Conservation (phyloP, 768 basidiomycete genomes). For the Psilocybe azurescens region DNA sequence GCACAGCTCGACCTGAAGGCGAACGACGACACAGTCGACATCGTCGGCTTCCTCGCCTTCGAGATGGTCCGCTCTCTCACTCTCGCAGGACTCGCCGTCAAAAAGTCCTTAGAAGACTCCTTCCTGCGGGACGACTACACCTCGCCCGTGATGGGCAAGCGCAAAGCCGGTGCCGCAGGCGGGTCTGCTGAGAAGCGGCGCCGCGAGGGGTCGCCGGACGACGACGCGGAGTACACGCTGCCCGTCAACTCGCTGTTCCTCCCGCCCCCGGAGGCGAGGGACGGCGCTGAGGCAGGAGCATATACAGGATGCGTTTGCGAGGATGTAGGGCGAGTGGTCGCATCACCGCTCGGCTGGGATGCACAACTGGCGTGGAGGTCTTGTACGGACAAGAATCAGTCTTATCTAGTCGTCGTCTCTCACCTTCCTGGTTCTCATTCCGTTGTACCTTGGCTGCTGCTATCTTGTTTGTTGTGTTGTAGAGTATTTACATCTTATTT, state of each 20-base stretch:
- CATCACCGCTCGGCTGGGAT: conserved; percentile 85
- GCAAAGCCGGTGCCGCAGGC: conserved; percentile 56
- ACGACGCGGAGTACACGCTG: conserved; percentile 64
- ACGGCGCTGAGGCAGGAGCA: conserved; percentile 83
- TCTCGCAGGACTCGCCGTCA: conserved; percentile 84
- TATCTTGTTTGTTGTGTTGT: neutral
- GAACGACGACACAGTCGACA: conserved; percentile 94
- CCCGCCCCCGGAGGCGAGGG: conserved; percentile 81
- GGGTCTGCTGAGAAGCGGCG: conserved; percentile 57
- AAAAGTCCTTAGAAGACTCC: conserved; percentile 77
- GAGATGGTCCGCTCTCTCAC: conserved; percentile 97
- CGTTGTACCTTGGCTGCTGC: conserved; percentile 1
- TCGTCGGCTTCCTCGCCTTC: conserved; percentile 96
- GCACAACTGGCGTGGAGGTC: conserved; percentile 88
- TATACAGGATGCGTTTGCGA: conserved; percentile 88
- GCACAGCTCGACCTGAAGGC: conserved; percentile 86
- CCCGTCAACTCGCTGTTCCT: conserved; percentile 80
- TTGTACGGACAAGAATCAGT: conserved; percentile 78
- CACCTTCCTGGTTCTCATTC: conserved; percentile 12
- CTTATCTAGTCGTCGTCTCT: conserved; percentile 58
- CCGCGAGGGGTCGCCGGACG: conserved; percentile 65
- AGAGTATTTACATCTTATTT: conserved; percentile 8
- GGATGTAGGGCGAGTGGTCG: conserved; percentile 89
- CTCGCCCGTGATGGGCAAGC: conserved; percentile 71
- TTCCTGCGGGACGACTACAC: conserved; percentile 69